Percentiles rank a stretch among this genome's conserved stretches.
phyloP scores from a whole-genome alignment of 1,139 yeast genomes.

The Scheffersomyces illinoinensis region DNA sequence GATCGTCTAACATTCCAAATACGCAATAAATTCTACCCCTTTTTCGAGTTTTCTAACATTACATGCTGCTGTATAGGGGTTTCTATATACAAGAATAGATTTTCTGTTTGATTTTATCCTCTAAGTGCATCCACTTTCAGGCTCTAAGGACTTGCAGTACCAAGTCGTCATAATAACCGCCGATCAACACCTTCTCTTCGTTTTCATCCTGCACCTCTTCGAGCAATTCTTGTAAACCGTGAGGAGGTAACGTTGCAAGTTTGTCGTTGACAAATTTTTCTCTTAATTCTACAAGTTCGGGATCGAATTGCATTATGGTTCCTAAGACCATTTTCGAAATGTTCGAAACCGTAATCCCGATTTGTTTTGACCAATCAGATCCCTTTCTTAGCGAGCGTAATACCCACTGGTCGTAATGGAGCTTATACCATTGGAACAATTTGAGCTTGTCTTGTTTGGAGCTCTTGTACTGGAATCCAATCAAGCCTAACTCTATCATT shows the following conservation, averaged over 20 bases:
- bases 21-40: neutral
- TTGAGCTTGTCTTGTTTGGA: conserved; percentile 15
- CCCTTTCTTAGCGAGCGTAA: conserved; percentile 45
- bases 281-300: conserved; percentile 21
- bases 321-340: conserved; percentile 42
- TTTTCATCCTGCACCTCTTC: conserved; percentile 20
- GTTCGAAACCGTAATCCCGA: conserved; percentile 41
- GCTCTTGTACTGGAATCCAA: conserved; percentile 45
- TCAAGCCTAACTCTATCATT: conserved; percentile 53
- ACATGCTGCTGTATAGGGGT: neutral
- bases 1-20: neutral
- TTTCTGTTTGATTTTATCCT: no score
- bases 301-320: conserved; percentile 40
- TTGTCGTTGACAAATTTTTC: conserved; percentile 33
- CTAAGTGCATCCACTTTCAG: neutral
- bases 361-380: conserved; percentile 41
- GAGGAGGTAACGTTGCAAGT: conserved; percentile 31
- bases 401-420: conserved; percentile 54
- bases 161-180: conserved; percentile 7
- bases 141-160: neutral
- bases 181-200: conserved; percentile 17
- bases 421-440: conserved; percentile 57
- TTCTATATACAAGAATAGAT: neutral
- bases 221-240: conserved; percentile 28
- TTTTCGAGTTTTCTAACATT: no score